These are phyloP conservation scores for Xylaria arbuscula DNA, from an alignment of 2,329 filamentous ascomycete species.

Conservation along the genomic window DNA sequence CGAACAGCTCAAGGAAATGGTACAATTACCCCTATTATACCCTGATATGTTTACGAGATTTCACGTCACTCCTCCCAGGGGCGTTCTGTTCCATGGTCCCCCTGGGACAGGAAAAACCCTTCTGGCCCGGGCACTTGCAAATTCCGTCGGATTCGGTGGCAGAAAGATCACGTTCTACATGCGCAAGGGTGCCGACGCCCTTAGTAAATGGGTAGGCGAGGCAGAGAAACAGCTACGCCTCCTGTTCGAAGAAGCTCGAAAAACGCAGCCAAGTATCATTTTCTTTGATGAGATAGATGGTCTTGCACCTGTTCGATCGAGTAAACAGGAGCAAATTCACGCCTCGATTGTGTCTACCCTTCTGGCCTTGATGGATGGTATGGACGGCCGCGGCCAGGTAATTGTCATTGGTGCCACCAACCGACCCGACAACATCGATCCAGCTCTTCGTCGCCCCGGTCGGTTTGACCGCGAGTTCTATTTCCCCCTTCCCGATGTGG, in stretches of 20 bases:
- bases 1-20: conserved; percentile 98
- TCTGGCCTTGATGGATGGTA: conserved; percentile 95
- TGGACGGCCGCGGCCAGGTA: conserved; percentile 97
- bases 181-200: conserved; percentile 96
- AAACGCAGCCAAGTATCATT: conserved; percentile 97
- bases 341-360: conserved; percentile 96
- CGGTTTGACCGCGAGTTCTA: conserved; percentile 98
- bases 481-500: conserved; percentile 87
- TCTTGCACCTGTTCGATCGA: conserved; percentile 92
- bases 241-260: conserved; percentile 94
- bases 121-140: conserved; percentile 91
- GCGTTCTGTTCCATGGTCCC: conserved; percentile 95
- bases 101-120: conserved; percentile 98
- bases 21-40: conserved; percentile 91
- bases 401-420: conserved; percentile 99
- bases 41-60: conserved; percentile 93
- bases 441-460: conserved; percentile 90
- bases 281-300: conserved; percentile 99
- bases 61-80: conserved; percentile 91
- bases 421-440: conserved; percentile 94
- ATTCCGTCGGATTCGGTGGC: conserved; percentile 87
- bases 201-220: conserved; percentile 99
- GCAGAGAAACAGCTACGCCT: conserved; percentile 94
- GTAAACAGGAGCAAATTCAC: conserved; percentile 98
- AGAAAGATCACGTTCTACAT: conserved; percentile 99